These are phyloP conservation scores for Chloromonas sp. DNA, from an alignment of 163 green algal species.

Conservation along the genomic window DNA sequence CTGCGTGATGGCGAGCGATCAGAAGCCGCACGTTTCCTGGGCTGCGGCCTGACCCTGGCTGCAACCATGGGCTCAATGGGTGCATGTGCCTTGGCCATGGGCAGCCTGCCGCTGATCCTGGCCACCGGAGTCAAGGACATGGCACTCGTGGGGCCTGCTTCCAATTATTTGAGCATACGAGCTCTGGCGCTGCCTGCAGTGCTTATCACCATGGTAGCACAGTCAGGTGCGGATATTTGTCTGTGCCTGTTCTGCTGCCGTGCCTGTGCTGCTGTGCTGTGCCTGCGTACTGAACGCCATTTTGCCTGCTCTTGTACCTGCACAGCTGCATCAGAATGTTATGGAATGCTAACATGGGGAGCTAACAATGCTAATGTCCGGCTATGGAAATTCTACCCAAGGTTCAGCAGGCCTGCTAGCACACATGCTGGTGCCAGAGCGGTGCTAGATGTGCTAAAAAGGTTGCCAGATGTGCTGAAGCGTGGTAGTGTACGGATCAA, in stretches of 20 bases:
- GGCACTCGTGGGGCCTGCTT: constrained; percentile 40
- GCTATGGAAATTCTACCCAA: not conserved
- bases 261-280: not conserved
- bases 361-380: not conserved
- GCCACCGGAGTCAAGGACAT: constrained; percentile 52
- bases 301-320: no score
- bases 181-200: constrained; percentile 62
- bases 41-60: not conserved
- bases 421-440: not conserved
- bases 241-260: no score
- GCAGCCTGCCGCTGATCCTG: constrained; percentile 23
- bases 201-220: constrained; percentile 55
- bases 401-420: not conserved
- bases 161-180: constrained; percentile 63
- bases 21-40: not conserved
- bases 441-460: not conserved
- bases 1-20: not conserved
- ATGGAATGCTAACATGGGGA: not conserved
- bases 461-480: no score
- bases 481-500: no score
- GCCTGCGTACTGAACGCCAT: no score
- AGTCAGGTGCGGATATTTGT: not conserved
- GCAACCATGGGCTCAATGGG: not conserved
- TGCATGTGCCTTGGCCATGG: not conserved
- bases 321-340: no score